Evolutionary conservation across 192 early-diverging fungal species (phyloP), one percentile per base, ranked within the genome.

Genomic region (Funneliformis geosporum): DNA sequence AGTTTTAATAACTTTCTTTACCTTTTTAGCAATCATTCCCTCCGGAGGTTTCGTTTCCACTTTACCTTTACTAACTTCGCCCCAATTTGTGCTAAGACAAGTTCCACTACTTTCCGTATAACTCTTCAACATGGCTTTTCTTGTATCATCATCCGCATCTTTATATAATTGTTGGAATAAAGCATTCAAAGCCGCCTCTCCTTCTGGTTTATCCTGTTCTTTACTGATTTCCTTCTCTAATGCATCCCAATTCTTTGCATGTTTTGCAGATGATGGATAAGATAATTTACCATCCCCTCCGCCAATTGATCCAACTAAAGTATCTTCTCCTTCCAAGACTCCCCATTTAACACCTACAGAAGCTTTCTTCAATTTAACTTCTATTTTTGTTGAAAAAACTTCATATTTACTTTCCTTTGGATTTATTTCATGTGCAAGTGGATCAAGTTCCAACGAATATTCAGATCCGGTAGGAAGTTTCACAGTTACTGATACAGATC

Each of bases 81-180:
- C 87, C 97, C 97, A 99, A 83, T 99, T 97, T 42, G 97, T 99
- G 73, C 92, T 94, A 46, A 99, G 87, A 68, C 90, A 90, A 0
- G 98, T 99, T 33, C 98, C 98, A 72, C 95, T 95, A 84, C 93
- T 95, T 83, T 99, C 98, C 6, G 92, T 88, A 83, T 94, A 99
- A 82, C 94, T 95, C 88, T 99, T 99, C 90, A 98, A 92, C 98
- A 99, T 99, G 0, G 98, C 97, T 23, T 93, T 87, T 69, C 88
- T 88, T 9, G 94, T 93, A 65, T 99, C 94, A 25, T 94, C 92
- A 79, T 91, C 93, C 0, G 96, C 95, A 82, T 97, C 94, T 76
- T 89, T 90, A 84, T 96, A 99, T 70, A 99, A 95, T 44, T 92
- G 85, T 80, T 96, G 94, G 89, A 99, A 99, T 60, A 98, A 86